Percentiles rank a stretch among this genome's conserved stretches.
These are phyloP conservation scores for Batkoa obscura DNA, from an alignment of 371 early-diverging fungal species.

Conservation along the genomic window DNA sequence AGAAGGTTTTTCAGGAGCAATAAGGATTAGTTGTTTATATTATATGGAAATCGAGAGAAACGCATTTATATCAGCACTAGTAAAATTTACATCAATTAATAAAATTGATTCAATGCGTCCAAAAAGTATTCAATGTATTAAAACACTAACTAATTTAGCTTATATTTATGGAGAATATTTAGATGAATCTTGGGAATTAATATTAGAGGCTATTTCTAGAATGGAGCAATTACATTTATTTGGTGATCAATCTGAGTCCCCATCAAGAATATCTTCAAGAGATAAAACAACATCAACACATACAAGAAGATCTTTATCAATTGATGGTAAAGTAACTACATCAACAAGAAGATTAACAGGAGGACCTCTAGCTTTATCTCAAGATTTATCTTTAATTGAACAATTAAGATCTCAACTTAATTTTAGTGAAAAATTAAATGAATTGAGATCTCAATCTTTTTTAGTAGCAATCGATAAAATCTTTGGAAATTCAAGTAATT, in stretches of 20 bases:
- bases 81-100: conserved; percentile 67
- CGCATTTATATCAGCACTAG: conserved; percentile 74
- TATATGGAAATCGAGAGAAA: conserved; percentile 73
- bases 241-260: conserved; percentile 11
- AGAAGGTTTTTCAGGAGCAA: conserved; percentile 63
- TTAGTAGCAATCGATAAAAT: conserved; percentile 66
- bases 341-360: conserved; percentile 6
- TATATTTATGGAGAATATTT: conserved; percentile 60
- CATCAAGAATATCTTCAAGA: too few relatives aligned
- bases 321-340: neutral
- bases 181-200: conserved; percentile 72
- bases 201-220: conserved; percentile 72
- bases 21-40: conserved; percentile 62
- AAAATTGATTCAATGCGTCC: conserved; percentile 58
- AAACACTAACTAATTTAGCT: conserved; percentile 61
- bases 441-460: conserved; percentile 29
- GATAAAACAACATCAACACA: conserved; percentile 7
- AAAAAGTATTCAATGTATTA: conserved; percentile 79
- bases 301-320: neutral
- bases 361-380: neutral
- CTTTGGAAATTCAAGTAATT: conserved; percentile 36
- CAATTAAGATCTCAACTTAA: conserved; percentile 1
- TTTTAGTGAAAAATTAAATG: neutral
- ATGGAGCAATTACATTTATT: conserved; percentile 59
- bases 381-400: conserved; percentile 1